Base-by-base conservation (phyloP, 805 yeast species). In the Torulaspora franciscae region DNA sequence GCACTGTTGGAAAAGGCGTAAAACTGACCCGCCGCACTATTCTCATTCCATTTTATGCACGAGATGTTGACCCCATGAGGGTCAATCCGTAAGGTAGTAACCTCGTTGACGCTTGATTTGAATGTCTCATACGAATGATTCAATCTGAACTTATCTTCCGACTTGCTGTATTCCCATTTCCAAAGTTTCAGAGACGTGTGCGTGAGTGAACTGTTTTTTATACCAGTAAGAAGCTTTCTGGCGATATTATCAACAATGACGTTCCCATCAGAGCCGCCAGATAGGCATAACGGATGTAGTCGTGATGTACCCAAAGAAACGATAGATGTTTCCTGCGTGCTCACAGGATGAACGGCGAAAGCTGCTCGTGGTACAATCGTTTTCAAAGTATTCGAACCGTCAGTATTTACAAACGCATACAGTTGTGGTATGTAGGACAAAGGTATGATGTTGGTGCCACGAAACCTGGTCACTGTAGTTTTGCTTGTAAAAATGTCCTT, bases 41-140 rank as follows among this genome's bases (percentile, higher is more conserved):
- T 71, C 44, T 76, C 82, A 58, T 75, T 76, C 93, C 91, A 85
- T 19, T 73, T 73, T 1, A 77, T 40, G 2, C 75, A 52, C 0
- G 79, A 71, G 6, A 84, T 64, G 11, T 69, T 61, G 1, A 80
- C 71, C 10, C 75, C 74, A 3, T 74, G 70, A 1, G 86, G 80
- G 41, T 72, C 72, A 4, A 75, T 63, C 52, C 49, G 67, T 48
- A 46, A 62, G 23, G 51, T 59, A 19, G 58, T 52, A 14, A 49
- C 49, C 11, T 67, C 71, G 26, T 51, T 52, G 2, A 57, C 49
- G 13, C 47, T 37, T n/a, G 62, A 40, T 15, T 67, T 66, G 40
- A 58, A 53, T 32, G 62, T 52, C 22, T 73, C 71, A 66, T 57
- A 66, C 50, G 57, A 58, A 46, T 64, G 77, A 42, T 55, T 76